Evolutionary conservation across 2,329 filamentous ascomycete genomes (phyloP).

Genomic region (Ceratocystis harringtonii): DNA sequence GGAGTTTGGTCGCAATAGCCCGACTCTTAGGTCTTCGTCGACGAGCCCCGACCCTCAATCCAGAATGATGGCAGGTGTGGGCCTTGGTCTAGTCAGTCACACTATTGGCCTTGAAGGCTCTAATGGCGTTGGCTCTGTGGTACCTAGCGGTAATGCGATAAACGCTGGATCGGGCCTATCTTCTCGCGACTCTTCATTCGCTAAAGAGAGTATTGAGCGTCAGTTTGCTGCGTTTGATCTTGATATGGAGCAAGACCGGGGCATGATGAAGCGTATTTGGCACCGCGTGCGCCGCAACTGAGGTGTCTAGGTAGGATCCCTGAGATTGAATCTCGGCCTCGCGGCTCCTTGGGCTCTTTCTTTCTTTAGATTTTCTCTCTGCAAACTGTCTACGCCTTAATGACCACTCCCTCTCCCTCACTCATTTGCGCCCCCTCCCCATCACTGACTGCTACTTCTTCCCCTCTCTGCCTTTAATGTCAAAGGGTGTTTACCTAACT

Average conservation of each 20-base stretch:
- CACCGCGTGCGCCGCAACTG: constrained; percentile 33
- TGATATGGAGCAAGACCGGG: constrained; percentile 35
- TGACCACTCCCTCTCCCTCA: neutral
- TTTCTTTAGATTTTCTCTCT: neutral
- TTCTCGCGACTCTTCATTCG: constrained; percentile 20
- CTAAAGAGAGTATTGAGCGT: constrained; percentile 40
- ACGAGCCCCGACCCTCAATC: neutral
- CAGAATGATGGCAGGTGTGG: neutral
- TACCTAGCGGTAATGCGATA: constrained; percentile 24
- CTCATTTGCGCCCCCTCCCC: neutral
- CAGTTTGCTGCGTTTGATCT: constrained; percentile 40
- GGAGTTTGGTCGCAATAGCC: neutral
- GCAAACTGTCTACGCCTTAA: neutral
- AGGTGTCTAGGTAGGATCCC: neutral
- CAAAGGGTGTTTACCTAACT: too few relatives aligned
- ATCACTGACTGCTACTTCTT: neutral
- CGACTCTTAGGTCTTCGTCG: neutral
- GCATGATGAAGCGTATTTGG: constrained; percentile 49
- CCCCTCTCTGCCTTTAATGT: neutral
- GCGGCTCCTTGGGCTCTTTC: neutral
- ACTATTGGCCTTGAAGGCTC: constrained; percentile 16
- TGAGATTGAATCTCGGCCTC: constrained; percentile 10
- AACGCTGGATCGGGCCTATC: constrained; percentile 15
- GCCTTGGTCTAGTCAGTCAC: neutral
- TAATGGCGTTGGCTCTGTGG: neutral